Percentiles rank a stretch among this genome's conserved stretches.
phyloP scores from a whole-genome alignment of 441 rosid species.

The Adansonia rubrostipa region DNA sequence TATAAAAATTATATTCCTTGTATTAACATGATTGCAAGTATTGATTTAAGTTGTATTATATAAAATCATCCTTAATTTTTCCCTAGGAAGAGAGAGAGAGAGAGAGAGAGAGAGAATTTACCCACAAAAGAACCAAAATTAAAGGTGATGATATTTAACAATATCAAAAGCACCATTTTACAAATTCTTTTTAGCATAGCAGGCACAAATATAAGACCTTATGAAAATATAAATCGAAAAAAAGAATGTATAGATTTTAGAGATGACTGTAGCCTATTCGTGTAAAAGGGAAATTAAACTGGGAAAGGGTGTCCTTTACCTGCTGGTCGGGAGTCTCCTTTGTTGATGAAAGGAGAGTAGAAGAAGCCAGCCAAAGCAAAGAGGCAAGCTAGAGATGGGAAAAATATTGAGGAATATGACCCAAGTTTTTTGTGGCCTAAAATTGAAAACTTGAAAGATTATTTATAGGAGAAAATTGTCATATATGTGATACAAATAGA shows the following conservation, averaged over 20 bases:
- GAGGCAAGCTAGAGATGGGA: neutral
- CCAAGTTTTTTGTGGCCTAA: neutral
- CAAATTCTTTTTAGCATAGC: neutral
- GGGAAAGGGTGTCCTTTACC: neutral
- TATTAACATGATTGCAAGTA: too few relatives aligned
- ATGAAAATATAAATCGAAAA: neutral
- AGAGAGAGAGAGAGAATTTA: too few relatives aligned
- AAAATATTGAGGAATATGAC: neutral
- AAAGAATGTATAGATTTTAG: neutral
- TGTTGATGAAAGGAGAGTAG: neutral
- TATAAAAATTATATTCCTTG: too few relatives aligned
- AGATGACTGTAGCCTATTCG: neutral
- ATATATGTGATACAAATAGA: neutral
- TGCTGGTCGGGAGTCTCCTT: neutral
- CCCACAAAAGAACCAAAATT: neutral
- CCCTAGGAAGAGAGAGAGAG: too few relatives aligned
- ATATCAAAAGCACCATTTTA: neutral
- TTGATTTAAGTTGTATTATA: too few relatives aligned
- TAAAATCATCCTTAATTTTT: too few relatives aligned
- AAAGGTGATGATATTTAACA: neutral
- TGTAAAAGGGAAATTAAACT: neutral
- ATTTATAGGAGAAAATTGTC: neutral
- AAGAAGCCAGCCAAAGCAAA: neutral
- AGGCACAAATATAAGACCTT: neutral
- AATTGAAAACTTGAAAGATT: constrained; percentile 1